A percentile compares a stretch with the other conserved stretches of the same genome.
Evolutionary conservation across 1,284 basidiomycete species (phyloP).

Genomic region (Tylopilus orsonianus): DNA sequence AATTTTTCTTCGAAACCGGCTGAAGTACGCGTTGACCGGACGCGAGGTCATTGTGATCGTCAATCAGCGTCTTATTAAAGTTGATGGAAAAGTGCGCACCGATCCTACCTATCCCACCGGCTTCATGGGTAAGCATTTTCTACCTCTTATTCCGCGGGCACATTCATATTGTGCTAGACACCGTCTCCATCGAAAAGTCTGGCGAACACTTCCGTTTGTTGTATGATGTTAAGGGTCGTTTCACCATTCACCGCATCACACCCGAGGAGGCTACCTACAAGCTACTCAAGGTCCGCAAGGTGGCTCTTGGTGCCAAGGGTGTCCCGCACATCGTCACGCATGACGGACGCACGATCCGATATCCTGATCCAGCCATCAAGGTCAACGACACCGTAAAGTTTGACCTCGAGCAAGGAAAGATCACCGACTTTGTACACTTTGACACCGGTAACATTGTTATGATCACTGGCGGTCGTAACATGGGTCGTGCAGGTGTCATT

Average conservation of each 20-base stretch:
- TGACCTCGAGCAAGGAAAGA: conserved; percentile 94
- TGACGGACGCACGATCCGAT: conserved; percentile 99
- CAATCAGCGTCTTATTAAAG: conserved; percentile 96
- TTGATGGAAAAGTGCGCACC: conserved; percentile 98
- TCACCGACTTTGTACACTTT: conserved; percentile 93
- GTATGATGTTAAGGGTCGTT: conserved; percentile 99
- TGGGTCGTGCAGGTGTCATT: conserved; percentile 97
- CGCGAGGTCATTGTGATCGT: conserved; percentile 96
- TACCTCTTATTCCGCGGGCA: background rate
- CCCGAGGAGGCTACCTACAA: conserved; percentile 98
- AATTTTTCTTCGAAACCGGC: conserved; percentile 97
- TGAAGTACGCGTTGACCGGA: conserved; percentile 98
- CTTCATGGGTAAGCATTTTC: conserved; percentile 81
- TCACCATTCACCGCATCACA: conserved; percentile 99
- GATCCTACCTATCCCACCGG: conserved; percentile 97
- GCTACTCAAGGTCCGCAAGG: conserved; percentile 94
- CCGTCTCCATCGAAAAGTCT: conserved; percentile 96
- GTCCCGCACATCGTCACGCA: conserved; percentile 98
- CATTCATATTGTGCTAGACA: conserved; percentile 56
- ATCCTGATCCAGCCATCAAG: conserved; percentile 94
- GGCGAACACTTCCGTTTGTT: conserved; percentile 99
- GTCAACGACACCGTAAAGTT: conserved; percentile 99
- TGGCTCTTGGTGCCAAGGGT: conserved; percentile 90
- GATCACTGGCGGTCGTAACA: conserved; percentile 99
- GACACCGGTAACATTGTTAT: conserved; percentile 98